Evolutionary conservation across 345 rosid species (phyloP).

Genomic region (Excoecaria cochinchinensis): DNA sequence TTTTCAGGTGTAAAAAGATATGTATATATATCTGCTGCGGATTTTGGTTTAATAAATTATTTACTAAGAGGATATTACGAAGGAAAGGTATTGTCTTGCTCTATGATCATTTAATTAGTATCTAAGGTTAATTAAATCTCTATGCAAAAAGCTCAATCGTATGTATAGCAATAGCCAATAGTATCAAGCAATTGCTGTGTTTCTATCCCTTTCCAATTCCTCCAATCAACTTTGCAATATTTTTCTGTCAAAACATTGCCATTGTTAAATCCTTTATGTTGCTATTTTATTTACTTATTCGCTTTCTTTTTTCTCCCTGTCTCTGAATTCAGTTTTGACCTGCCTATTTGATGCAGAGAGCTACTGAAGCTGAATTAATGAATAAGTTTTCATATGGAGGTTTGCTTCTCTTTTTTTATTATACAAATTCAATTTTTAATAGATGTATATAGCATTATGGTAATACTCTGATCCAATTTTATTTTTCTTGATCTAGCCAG

Average conservation of each 20-base stretch:
- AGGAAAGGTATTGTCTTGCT: constrained; percentile 53
- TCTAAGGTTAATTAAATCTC: not conserved
- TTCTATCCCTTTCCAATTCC: not conserved
- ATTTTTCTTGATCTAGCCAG: constrained; percentile 2
- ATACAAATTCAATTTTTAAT: not conserved
- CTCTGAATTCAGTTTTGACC: not conserved
- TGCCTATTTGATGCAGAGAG: constrained; percentile 41
- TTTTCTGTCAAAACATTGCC: not conserved
- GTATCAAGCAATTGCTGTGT: not conserved
- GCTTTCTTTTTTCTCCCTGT: no score
- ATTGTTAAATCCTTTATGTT: not conserved
- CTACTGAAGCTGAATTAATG: constrained; percentile 52
- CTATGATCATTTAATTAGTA: not conserved
- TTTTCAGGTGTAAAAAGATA: constrained; percentile 54
- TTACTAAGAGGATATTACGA: constrained; percentile 51
- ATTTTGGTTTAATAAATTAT: constrained; percentile 50
- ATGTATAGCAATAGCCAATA: no score
- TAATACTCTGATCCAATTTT: not conserved
- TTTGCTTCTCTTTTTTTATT: constrained; percentile 12
- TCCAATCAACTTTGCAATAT: not conserved
- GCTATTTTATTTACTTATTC: not conserved
- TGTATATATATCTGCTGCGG: constrained; percentile 66
- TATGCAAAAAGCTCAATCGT: not conserved
- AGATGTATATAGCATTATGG: not conserved
- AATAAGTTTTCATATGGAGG: constrained; percentile 46